Base-by-base conservation (phyloP, 2,329 filamentous ascomycete genomes). In the Teratosphaeria destructans region DNA sequence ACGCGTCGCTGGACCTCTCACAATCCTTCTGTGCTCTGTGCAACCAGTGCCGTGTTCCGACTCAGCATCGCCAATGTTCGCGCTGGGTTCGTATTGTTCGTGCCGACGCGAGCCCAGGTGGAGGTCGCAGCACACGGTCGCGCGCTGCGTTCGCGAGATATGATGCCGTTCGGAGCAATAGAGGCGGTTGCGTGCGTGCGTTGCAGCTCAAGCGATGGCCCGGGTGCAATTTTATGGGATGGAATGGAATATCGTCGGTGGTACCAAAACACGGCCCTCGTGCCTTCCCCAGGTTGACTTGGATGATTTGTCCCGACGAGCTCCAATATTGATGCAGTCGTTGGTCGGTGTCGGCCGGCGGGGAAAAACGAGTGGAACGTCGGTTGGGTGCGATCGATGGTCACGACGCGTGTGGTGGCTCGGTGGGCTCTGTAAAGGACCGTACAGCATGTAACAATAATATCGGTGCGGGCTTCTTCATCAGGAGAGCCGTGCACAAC, bases 21-120 rank as follows among this genome's bases (percentile, higher is more conserved):
- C 57, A n/a, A 54, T 19, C 49, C 49, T 58, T 35, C 57, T 32
- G 49, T 37, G 52, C 53, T 37, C 53, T 32, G 34, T 54, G 53
- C 34, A 32, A 54, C 53, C 32, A 26, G 53, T 37, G 34, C 27
- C 8, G 34, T 54, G 53, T 54, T 34, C 53, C 27, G 34, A 37
- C 53, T n/a, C 10, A 54, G 53, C 53, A 54, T 54, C 53, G 27
- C 53, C 34, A 49, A 49, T 49, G 43, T 23, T 6, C 19, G 1
- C 43, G 43, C n/a, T 23, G 43, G 16, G 43, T 23, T 49, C 43
- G 43, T 5, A 19, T 10, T 26, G 16, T 23, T 49, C 43, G 43
- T 49, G 43, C 43, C 26, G 43, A 23, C 26, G 2, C 5, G n/a
- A 19, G 16, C 11, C 43, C 5, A 6, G 7, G 43, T 5, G 19